Base-by-base conservation (phyloP, 2,329 filamentous ascomycete genomes). In the Paecilomyces dactylethromorphus region DNA sequence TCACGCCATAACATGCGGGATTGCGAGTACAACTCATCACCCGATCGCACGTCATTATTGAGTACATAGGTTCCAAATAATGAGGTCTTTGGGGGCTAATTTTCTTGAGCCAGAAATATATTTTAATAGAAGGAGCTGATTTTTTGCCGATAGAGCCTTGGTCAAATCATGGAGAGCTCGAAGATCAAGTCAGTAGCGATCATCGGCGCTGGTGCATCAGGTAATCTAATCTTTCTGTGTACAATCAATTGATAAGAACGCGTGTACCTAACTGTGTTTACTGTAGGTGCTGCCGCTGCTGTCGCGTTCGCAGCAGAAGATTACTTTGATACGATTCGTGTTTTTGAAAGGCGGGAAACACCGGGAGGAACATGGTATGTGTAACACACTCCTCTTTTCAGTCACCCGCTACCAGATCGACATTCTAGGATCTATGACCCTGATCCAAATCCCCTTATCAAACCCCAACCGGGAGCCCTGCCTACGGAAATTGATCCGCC, bases 331-430 rank as follows among this genome's bases (percentile, higher is more conserved):
- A 62, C 56, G 2, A 73, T 74, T 32, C 67, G 64, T 49, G 69
- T 74, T 1, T 74, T 73, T 53, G 73, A 74, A 61, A 64, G 71
- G 31, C 64, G 71, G 54, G 70, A 69, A 52, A 65, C 64, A 26
- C 62, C 71, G 18, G 71, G 73, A 51, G 73, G 73, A 22, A 74
- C 72, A 53, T 74, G 73, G 72, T 71, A 62, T 22, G 53, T 39
- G 33, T 24, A 31, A 10, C 2, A 15, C 7, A 24, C n/a, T 1
- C 13, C 22, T 53, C 15, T 5, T n/a, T 8, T 29, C 49, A 26
- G 10, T 39, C 22, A 32, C 32, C 39, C 12, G 21, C 39, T 56
- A 56, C 7, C 11, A 8, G 8, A n/a, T 29, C n/a, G n/a, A 52
- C 26, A 29, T 24, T 6, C 12, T 26, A 72, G 69, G 70, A 73